Percentiles rank a stretch among this genome's conserved stretches.
Evolutionary conservation across 78 protist species (phyloP).

Genomic region (Monosiga brevicollis): DNA sequence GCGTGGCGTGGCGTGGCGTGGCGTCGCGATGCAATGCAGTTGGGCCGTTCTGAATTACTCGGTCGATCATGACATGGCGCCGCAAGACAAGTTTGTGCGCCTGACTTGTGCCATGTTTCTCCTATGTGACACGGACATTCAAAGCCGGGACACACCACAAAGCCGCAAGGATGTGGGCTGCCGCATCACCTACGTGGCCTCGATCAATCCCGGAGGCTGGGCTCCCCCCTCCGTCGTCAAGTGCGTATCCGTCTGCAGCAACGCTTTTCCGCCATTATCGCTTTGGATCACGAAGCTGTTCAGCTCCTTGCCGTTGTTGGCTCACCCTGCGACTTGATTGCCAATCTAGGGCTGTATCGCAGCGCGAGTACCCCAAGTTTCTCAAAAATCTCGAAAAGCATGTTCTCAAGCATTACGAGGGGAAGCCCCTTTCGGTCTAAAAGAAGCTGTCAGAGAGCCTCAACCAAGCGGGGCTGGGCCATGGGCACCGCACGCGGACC

Average conservation of each 20-base stretch:
- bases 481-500: too few species aligned
- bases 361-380: not conserved
- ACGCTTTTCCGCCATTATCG: too few species aligned
- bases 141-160: too few species aligned
- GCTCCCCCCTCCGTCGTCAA: not conserved
- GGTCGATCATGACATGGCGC: not conserved
- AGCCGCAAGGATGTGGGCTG: not conserved
- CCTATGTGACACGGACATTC: not conserved
- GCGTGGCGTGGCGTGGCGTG: too few species aligned
- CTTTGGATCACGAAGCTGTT: too few species aligned
- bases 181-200: not conserved
- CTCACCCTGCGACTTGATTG: not conserved
- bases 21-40: too few species aligned
- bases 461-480: too few species aligned
- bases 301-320: too few species aligned
- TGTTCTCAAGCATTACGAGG: not conserved
- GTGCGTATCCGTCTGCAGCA: too few species aligned
- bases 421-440: not conserved
- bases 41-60: not conserved
- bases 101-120: not conserved
- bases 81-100: not conserved
- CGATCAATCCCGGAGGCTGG: not conserved
- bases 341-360: not conserved
- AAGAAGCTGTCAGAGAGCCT: not conserved
- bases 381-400: not conserved